These are phyloP conservation scores for Liriodendron chinense DNA, from an alignment of 164 flowering plant species.

Conservation along the genomic window DNA sequence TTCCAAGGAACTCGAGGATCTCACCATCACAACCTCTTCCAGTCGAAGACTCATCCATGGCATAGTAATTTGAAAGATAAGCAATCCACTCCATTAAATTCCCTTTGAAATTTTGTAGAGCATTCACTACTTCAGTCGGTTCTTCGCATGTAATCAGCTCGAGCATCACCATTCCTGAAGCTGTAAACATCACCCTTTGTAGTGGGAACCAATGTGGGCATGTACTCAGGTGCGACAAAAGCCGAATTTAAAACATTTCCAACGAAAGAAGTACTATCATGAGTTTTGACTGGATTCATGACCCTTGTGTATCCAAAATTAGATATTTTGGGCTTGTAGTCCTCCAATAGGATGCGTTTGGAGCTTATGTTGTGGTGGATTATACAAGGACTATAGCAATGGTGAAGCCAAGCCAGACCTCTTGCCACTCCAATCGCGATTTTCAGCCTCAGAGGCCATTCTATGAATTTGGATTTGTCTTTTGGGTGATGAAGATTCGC, in stretches of 20 bases:
- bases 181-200: conserved; percentile 26
- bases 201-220: conserved; percentile 18
- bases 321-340: conserved; percentile 22
- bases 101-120: conserved; percentile 19
- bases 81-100: conserved; percentile 18
- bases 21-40: conserved; percentile 17
- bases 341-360: conserved; percentile 18
- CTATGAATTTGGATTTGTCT: conserved; percentile 6
- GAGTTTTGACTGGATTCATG: conserved; percentile 11
- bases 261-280: conserved; percentile 16
- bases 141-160: conserved; percentile 23
- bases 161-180: conserved; percentile 25
- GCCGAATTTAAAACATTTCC: conserved; percentile 20
- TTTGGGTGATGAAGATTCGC: conserved; percentile 8
- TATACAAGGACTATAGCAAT: conserved; percentile 12
- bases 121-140: conserved; percentile 17
- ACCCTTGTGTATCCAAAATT: conserved; percentile 18
- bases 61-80: conserved; percentile 12
- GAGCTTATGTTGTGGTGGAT: conserved; percentile 19
- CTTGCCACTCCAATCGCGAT: conserved; percentile 21
- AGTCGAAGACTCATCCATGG: conserved; percentile 16
- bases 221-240: conserved; percentile 20
- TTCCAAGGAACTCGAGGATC: conserved; percentile 16
- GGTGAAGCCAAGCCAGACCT: conserved; percentile 26
- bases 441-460: conserved; percentile 22